Evolutionary conservation across 2,329 filamentous ascomycete species (phyloP).

Genomic region (Bipolaris victoriae): DNA sequence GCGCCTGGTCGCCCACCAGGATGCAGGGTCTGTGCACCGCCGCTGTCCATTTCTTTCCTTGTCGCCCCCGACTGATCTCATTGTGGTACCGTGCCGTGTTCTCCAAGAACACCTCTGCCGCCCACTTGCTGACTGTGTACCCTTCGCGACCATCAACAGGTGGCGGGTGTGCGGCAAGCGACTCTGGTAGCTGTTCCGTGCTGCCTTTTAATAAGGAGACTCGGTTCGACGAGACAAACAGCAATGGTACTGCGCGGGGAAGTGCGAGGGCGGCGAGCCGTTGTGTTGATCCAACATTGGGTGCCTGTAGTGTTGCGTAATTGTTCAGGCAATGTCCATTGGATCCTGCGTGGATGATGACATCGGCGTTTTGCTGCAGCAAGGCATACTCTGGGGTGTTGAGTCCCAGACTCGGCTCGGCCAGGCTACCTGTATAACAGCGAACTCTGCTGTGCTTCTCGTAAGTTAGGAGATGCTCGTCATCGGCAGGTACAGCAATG

Average conservation of each 20-base stretch:
- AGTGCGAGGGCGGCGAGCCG: background rate
- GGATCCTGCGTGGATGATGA: background rate
- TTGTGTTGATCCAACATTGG: background rate
- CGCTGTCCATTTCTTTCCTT: background rate
- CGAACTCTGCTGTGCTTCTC: no score
- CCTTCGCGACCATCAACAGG: slow-evolving; percentile 42
- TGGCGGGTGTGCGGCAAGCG: slow-evolving; percentile 18
- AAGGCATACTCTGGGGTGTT: background rate
- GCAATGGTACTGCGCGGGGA: background rate
- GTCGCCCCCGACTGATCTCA: no score
- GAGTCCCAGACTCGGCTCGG: background rate
- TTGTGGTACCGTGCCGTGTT: background rate
- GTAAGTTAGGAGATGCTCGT: no score
- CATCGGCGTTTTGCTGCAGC: background rate
- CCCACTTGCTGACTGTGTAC: slow-evolving; percentile 51
- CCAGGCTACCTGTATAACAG: background rate
- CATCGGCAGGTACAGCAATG: no score
- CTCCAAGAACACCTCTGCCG: slow-evolving; percentile 49
- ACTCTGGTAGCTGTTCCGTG: background rate
- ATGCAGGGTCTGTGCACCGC: background rate
- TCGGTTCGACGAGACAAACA: background rate
- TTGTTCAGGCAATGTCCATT: background rate
- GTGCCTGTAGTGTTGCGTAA: background rate
- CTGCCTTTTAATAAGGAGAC: background rate
- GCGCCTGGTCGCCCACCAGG: background rate